Conservation (phyloP, 2,329 filamentous ascomycete species). For the Mariannaea sp. region DNA sequence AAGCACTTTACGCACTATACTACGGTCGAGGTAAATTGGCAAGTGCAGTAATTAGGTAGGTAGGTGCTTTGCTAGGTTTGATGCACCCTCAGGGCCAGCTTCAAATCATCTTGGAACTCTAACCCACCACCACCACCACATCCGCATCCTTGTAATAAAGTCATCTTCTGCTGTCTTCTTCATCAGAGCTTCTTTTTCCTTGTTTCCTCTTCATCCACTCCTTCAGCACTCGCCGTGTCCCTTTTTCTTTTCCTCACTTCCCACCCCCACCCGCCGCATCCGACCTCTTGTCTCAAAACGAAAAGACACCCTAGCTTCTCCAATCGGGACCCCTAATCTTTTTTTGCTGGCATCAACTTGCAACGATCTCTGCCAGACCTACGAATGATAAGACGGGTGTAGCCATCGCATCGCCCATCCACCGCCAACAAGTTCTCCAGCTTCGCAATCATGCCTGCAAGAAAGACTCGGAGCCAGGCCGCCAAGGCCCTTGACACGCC, state of each 20-base stretch:
- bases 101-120: conserved; percentile 26
- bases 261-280: too few species aligned
- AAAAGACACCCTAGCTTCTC: conserved; percentile 29
- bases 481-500: conserved; percentile 41
- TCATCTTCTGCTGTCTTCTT: conserved; percentile 21
- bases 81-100: conserved; percentile 10
- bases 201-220: conserved; percentile 35
- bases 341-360: conserved; percentile 29
- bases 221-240: conserved; percentile 19
- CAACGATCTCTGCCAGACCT: conserved; percentile 30
- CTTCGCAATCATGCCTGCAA: conserved; percentile 44
- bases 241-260: conserved; percentile 1
- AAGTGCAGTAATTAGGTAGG: too few species aligned
- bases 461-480: conserved; percentile 47
- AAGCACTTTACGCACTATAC: too few species aligned
- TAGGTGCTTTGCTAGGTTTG: too few species aligned
- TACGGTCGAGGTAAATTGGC: too few species aligned
- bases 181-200: conserved; percentile 15
- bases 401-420: conserved; percentile 23
- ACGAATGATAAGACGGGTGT: conserved; percentile 33
- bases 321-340: conserved; percentile 33
- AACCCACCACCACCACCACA: conserved; percentile 19
- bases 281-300: background rate
- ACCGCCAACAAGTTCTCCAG: conserved; percentile 14
- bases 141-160: conserved; percentile 15